A percentile compares a stretch with the other conserved stretches of the same genome.
These are phyloP conservation scores for Saccharomyces hybrid DNA, from an alignment of 1,139 yeast genomes.

Conservation along the genomic window DNA sequence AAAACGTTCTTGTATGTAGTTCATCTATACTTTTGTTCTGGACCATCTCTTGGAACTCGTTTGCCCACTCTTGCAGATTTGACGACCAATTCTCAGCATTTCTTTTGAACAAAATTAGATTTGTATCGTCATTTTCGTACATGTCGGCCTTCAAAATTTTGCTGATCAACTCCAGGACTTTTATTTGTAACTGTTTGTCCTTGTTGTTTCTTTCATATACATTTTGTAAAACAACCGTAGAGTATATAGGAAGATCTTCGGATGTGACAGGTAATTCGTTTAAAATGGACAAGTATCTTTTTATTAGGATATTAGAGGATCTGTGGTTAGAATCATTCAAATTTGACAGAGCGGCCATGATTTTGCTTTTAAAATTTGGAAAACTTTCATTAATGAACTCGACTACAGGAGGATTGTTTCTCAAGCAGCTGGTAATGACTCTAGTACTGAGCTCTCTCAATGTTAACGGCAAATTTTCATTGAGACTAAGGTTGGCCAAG, in stretches of 20 bases:
- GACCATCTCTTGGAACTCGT: conserved; percentile 20
- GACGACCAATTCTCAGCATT: conserved; percentile 9
- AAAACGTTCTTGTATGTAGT: conserved; percentile 37
- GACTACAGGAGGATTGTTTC: conserved; percentile 68
- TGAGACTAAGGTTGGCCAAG: conserved; percentile 14
- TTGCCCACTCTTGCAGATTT: conserved; percentile 21
- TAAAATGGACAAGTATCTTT: conserved; percentile 25
- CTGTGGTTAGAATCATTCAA: conserved; percentile 7
- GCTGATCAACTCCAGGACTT: conserved; percentile 27
- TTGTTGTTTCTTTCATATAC: conserved; percentile 15
- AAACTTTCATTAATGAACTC: conserved; percentile 18
- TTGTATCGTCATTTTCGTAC: conserved; percentile 1
- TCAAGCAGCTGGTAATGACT: conserved; percentile 48
- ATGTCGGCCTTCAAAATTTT: conserved; percentile 10
- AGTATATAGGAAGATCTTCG: conserved; percentile 10
- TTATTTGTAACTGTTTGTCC: conserved; percentile 26
- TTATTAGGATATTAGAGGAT: conserved; percentile 11
- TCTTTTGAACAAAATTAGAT: conserved; percentile 2
- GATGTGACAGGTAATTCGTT: conserved; percentile 15
- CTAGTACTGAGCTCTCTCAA: conserved; percentile 43
- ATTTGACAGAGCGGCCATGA: conserved; percentile 10
- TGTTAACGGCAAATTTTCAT: conserved; percentile 12
- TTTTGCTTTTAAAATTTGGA: conserved; percentile 13
- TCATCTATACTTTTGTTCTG: conserved; percentile 32
- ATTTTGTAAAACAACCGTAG: conserved; percentile 12